Conservation (phyloP, 2,329 filamentous ascomycete species). For the Aspergillus vadensis region DNA sequence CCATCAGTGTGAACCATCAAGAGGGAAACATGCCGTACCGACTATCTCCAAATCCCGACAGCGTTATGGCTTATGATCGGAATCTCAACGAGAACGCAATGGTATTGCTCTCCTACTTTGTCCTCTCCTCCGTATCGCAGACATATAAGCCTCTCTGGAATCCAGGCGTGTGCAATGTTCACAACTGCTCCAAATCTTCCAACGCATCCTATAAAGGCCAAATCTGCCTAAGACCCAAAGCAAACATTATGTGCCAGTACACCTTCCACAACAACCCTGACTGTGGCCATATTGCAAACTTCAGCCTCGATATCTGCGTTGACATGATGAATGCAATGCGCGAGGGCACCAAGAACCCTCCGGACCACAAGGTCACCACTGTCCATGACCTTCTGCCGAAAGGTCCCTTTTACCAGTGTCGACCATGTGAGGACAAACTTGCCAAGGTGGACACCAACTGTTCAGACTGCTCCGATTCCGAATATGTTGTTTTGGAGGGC, state of each 20-base stretch:
- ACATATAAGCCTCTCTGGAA: too few species aligned
- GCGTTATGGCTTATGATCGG: too few species aligned
- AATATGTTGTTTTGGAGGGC: not conserved
- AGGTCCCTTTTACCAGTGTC: not conserved
- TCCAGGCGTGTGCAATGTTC: too few species aligned
- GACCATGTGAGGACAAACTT: not conserved
- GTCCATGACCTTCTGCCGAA: not conserved
- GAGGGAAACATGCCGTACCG: not conserved
- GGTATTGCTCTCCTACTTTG: too few species aligned
- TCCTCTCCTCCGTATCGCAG: too few species aligned
- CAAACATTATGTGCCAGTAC: constrained; percentile 20
- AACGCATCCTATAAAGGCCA: not conserved
- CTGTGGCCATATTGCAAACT: constrained; percentile 33
- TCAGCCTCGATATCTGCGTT: constrained; percentile 26
- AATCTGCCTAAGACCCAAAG: not conserved
- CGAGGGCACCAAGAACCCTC: not conserved
- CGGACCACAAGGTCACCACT: not conserved
- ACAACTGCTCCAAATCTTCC: too few species aligned
- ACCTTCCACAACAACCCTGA: constrained; percentile 28
- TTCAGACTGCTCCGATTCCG: not conserved
- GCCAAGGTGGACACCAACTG: not conserved
- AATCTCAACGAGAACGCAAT: too few species aligned
- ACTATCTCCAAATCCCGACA: not conserved
- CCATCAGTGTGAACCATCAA: not conserved
- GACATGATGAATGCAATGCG: constrained; percentile 25